Base-by-base conservation (phyloP, 306 rosid genomes). In the Quercus cerris region DNA sequence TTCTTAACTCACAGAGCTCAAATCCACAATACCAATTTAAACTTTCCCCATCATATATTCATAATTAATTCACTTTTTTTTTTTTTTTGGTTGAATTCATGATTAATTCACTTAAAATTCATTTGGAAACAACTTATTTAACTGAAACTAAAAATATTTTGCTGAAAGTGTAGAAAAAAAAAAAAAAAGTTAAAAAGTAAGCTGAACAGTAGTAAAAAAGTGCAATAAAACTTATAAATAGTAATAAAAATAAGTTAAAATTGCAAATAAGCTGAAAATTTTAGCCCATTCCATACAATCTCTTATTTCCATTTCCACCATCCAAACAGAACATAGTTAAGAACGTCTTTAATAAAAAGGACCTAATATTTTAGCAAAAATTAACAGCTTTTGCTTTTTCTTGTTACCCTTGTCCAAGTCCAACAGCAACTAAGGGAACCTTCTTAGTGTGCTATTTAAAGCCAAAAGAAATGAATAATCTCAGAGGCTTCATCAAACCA, bases 11-110 rank as follows among this genome's bases (percentile, higher is more conserved):
- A 41, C 46, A 38, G 44, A 8, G 33, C 5, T 49, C 19, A 67
- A 73, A 83, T 77, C 75, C 86, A 27, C 18, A 7, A 62, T 71
- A 67, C 46, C 63, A 70, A 20, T 75, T 35, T 15, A 56, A 46
- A 52, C 12, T 14, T 23, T 57, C 4, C 64, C 15, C 4, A 46
- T 46, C 52, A 46, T 10, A 46, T 66, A 44, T 14, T 41, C 10
- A 44, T 44, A 70, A 55, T 23, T 30, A 70, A 68, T 35, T 2
- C 44, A 38, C 10, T 0, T 5, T 33, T 33, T 33, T 0, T 33
- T 35, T 5, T 33, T 5, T 33, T 33, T 33, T 5, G 1, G 38
- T 5, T 35, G 8, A 35, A 35, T 35, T 35, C 41, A 5, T 35
- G 41, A 35, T 35, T 35, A 1, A 35, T 35, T 35, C 41, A 5